Percentiles rank a stretch among this genome's conserved stretches.
Conservation (phyloP, 495 filamentous ascomycete genomes). For the Daldinia decipiens region DNA sequence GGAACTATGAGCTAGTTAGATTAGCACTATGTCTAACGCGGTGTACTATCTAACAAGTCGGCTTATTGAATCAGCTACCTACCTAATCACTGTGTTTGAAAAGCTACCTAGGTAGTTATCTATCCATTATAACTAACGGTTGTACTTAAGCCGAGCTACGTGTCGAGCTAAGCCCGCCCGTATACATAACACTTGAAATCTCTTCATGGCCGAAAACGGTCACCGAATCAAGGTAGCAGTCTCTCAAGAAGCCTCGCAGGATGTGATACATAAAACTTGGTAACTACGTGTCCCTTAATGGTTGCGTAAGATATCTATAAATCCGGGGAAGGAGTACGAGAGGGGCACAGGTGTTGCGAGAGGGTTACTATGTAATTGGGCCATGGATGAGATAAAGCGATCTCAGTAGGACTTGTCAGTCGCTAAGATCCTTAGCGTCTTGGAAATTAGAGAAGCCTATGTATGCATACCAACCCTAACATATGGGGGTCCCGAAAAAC, state of each 20-base stretch:
- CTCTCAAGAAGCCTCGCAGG: slow-evolving; percentile 2
- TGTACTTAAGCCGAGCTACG: not conserved
- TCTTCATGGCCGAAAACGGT: slow-evolving; percentile 13
- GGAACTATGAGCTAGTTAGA: not conserved
- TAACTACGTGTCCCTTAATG: slow-evolving; percentile 14
- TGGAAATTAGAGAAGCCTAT: not conserved
- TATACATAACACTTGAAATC: slow-evolving; percentile 4
- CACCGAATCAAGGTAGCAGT: slow-evolving; percentile 18
- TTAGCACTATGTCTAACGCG: not conserved
- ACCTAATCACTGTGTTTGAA: too few relatives aligned
- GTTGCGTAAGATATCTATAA: slow-evolving; percentile 32
- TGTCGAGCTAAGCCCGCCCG: not conserved
- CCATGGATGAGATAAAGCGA: slow-evolving; percentile 2
- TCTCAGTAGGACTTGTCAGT: slow-evolving; percentile 4
- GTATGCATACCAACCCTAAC: not conserved
- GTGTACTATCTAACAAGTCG: not conserved
- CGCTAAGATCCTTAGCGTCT: slow-evolving; percentile 12
- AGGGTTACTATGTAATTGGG: not conserved
- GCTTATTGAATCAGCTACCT: not conserved
- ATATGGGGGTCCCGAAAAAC: not conserved
- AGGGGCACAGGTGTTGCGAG: not conserved
- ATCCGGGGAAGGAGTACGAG: slow-evolving; percentile 30
- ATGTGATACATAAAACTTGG: slow-evolving; percentile 6
- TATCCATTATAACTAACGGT: not conserved
- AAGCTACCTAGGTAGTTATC: not conserved